A percentile compares a stretch with the other conserved stretches of the same genome.
These are phyloP conservation scores for Aspergillus chevalieri DNA, from an alignment of 2,329 filamentous ascomycete species.

Conservation along the genomic window DNA sequence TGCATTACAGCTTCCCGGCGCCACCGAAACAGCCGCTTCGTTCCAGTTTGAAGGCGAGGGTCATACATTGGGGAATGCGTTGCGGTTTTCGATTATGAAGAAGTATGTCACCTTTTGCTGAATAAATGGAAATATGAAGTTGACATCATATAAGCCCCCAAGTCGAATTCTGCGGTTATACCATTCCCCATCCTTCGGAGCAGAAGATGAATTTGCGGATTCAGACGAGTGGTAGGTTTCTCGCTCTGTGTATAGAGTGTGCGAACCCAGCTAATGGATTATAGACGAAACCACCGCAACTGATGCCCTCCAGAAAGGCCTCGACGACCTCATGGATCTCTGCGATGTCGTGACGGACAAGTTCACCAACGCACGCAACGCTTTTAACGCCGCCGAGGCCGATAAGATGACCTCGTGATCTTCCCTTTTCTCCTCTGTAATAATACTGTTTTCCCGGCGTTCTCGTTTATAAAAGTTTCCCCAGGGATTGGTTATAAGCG, in stretches of 20 bases:
- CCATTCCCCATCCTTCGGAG: conserved; percentile 94
- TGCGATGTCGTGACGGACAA: conserved; percentile 93
- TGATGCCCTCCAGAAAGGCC: conserved; percentile 81
- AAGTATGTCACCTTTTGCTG: conserved; percentile 55
- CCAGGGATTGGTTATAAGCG: conserved; percentile 2
- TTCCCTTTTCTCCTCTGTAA: conserved; percentile 5
- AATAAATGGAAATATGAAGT: not conserved
- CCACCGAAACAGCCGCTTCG: conserved; percentile 77
- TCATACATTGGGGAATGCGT: conserved; percentile 88
- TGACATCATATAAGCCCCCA: conserved; percentile 63
- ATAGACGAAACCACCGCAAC: conserved; percentile 73
- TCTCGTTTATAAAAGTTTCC: conserved; percentile 12
- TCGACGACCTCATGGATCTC: conserved; percentile 80
- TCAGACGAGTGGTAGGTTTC: conserved; percentile 78
- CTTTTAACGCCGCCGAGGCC: conserved; percentile 44
- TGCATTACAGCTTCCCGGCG: conserved; percentile 66
- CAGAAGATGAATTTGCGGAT: conserved; percentile 95
- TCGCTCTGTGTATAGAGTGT: not conserved
- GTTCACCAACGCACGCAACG: conserved; percentile 64
- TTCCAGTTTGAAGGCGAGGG: conserved; percentile 94
- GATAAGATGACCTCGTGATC: conserved; percentile 29
- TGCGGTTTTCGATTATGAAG: conserved; percentile 97
- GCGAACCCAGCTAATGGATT: conserved; percentile 1
- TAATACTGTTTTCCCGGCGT: conserved; percentile 16
- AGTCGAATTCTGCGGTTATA: conserved; percentile 97